Conservation (phyloP, 2,329 filamentous ascomycete species). For the Alternaria sp. region DNA sequence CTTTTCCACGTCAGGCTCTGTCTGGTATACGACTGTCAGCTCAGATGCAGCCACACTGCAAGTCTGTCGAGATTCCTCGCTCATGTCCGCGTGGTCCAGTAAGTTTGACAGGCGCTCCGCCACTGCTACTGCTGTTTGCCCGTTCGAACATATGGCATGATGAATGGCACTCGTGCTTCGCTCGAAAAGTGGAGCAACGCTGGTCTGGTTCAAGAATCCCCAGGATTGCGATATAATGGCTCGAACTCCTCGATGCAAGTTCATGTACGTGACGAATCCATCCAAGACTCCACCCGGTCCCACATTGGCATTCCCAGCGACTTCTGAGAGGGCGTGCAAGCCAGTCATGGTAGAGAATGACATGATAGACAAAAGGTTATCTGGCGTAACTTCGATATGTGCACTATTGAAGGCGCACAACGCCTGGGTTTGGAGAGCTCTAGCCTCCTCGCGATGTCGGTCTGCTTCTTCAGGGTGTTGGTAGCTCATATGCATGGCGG, state of each 20-base stretch:
- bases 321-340: background rate
- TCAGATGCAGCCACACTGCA: background rate
- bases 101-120: background rate
- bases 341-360: background rate
- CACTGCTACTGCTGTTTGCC: background rate
- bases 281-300: background rate
- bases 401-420: background rate
- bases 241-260: background rate
- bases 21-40: background rate
- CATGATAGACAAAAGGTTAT: background rate
- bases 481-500: background rate
- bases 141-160: background rate
- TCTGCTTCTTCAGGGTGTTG: background rate
- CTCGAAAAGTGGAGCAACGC: background rate
- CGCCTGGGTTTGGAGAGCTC: background rate
- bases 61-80: background rate
- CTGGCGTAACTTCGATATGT: background rate
- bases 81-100: background rate
- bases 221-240: background rate
- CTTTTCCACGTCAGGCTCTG: background rate
- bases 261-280: slow-evolving; percentile 1
- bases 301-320: background rate
- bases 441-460: background rate
- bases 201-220: background rate
- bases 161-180: background rate